Evolutionary conservation across 2,329 filamentous ascomycete genomes (phyloP), one percentile per base, ranked within the genome.

Genomic region (Beauveria medogensis): DNA sequence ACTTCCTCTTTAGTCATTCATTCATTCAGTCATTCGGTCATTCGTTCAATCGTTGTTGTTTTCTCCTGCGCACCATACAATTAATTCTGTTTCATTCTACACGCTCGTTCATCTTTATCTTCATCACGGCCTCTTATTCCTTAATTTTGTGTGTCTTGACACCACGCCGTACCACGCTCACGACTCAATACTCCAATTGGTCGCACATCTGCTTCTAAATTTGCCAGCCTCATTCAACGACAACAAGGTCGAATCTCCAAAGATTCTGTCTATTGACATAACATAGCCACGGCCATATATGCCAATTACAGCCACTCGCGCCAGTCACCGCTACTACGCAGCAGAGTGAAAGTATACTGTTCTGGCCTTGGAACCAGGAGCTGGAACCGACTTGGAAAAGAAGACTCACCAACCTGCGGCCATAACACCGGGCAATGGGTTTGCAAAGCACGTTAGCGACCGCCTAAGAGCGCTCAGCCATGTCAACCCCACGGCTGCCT

Each of bases 41-140:
- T 64, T 59, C 47, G 58, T 56, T 55, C 59, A 20, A 64, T 58
- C 34, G 46, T 44, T 55, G 34, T 52, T 53, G 41, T 14, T 22
- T 14, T 46, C 20, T 46, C 10, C 44, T 46, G 47, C 14, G 30
- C 5, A n/a, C 9, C 24, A 18, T 26, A 44, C 26, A 30, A 20
- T 10, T 55, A 44, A 51, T 41, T 55, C 43, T 30, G 24, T 34
- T 50, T 47, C 10, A 30, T 54, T 58, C 34, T 61, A 52, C 28
- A 24, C 50, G 18, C 51, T 60, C 30, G 37, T 40, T 60, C 34
- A 37, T 22, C 28, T 34, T 50, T 53, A 28, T 30, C 28, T 34
- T 57, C 61, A 61, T 56, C 65, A 65, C 65, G 65, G 34, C 51
- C 60, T 60, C 56, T 61, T 44, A 58, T 62, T 59, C 44, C 24